Evolutionary conservation across 352 stramenopile species (phyloP).

Genomic region (Globisporangium uncinulatum): DNA sequence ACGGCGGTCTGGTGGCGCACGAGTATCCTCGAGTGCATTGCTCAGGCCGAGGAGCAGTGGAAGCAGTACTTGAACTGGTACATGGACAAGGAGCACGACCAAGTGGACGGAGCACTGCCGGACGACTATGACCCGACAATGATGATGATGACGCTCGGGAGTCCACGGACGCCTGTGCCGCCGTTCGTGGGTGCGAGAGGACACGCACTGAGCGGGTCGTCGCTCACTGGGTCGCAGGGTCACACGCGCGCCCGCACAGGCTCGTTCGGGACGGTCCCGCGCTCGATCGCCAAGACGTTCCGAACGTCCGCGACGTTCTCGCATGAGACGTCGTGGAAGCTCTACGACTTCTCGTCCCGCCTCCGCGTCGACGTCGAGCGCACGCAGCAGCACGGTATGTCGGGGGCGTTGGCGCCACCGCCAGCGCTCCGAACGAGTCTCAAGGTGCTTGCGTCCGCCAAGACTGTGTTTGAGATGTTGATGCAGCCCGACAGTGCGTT

Average conservation of each 20-base stretch:
- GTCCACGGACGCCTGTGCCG: background rate
- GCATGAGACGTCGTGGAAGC: constrained; percentile 64
- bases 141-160: background rate
- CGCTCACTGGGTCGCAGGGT: constrained; percentile 7
- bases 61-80: constrained; percentile 85
- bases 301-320: constrained; percentile 73
- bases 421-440: constrained; percentile 68
- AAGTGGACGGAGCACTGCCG: background rate
- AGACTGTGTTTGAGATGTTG: constrained; percentile 74
- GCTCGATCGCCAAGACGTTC: constrained; percentile 77
- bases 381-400: constrained; percentile 30
- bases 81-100: constrained; percentile 69
- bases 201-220: constrained; percentile 11
- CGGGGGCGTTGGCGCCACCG: constrained; percentile 25
- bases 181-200: constrained; percentile 6
- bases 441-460: constrained; percentile 56
- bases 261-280: constrained; percentile 67
- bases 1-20: constrained; percentile 84
- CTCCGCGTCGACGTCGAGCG: constrained; percentile 67
- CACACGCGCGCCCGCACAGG: constrained; percentile 28
- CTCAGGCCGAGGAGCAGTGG: constrained; percentile 81
- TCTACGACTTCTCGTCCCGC: constrained; percentile 72
- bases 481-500: constrained; percentile 68
- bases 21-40: constrained; percentile 80
- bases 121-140: constrained; percentile 17